Evolutionary conservation across 2,329 filamentous ascomycete species (phyloP).

Genomic region (Allantophomopsis cytisporea): DNA sequence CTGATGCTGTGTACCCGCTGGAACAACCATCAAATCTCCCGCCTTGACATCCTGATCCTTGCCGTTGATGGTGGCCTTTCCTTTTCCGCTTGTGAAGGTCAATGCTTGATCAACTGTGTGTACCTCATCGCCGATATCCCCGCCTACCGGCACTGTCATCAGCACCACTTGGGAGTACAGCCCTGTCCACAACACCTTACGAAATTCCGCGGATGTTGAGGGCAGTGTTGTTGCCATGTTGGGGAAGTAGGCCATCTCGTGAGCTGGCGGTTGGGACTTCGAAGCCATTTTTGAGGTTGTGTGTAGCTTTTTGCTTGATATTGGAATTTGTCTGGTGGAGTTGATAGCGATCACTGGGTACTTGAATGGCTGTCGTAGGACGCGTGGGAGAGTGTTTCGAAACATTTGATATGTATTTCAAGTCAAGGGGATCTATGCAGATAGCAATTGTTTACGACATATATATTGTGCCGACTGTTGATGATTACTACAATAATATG

Average conservation of each 20-base stretch:
- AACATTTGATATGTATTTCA: background rate
- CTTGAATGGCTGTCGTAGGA: background rate
- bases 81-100: constrained; percentile 46
- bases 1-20: constrained; percentile 51
- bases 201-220: constrained; percentile 39
- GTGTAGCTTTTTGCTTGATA: background rate
- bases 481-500: too few species aligned
- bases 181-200: constrained; percentile 48
- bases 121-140: constrained; percentile 55
- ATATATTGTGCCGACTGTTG: too few species aligned
- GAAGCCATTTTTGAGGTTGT: constrained; percentile 6
- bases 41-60: constrained; percentile 33
- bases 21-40: constrained; percentile 36
- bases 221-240: constrained; percentile 38
- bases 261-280: constrained; percentile 23
- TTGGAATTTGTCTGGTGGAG: background rate
- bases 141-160: constrained; percentile 49
- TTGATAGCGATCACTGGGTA: background rate
- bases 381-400: background rate
- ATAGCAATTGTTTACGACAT: background rate
- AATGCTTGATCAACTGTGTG: constrained; percentile 52
- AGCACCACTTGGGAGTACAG: constrained; percentile 49
- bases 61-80: constrained; percentile 42
- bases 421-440: background rate
- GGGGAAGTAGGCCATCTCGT: constrained; percentile 48